Percentiles rank a stretch among this genome's conserved stretches.
Conservation (phyloP, 306 rosid genomes). For the Pyrus bretschneideri region DNA sequence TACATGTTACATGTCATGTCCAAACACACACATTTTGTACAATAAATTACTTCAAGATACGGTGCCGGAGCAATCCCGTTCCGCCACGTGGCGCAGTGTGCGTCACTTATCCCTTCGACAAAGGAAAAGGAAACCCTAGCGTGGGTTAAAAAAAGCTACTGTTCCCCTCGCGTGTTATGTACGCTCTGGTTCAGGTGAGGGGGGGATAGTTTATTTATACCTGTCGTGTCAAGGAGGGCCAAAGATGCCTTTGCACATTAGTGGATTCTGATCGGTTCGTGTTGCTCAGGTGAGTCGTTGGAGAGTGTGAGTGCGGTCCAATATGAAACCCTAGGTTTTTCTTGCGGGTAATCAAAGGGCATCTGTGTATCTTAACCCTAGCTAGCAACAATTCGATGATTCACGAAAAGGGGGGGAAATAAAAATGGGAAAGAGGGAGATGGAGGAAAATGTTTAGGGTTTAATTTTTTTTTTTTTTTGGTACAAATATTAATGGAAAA, state of each 20-base stretch:
- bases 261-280: conserved; percentile 44
- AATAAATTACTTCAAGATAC: not conserved
- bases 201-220: conserved; percentile 26
- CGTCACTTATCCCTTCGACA: conserved; percentile 49
- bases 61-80: not conserved
- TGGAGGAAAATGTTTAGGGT: not conserved
- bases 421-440: not conserved
- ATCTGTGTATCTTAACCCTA: conserved; percentile 47
- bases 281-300: not conserved
- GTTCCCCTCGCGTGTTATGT: conserved; percentile 32
- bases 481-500: not conserved
- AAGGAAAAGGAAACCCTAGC: conserved; percentile 68
- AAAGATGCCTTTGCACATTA: conserved; percentile 64
- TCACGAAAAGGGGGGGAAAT: not conserved
- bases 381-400: not conserved
- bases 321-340: conserved; percentile 61
- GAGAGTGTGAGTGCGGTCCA: conserved; percentile 24
- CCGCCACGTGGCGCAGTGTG: conserved; percentile 35
- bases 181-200: conserved; percentile 34
- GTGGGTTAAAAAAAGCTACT: conserved; percentile 7
- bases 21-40: conserved; percentile 17
- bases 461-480: not conserved
- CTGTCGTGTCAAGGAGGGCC: conserved; percentile 60
- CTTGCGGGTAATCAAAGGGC: conserved; percentile 26
- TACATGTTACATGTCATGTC: conserved; percentile 25